Percentiles rank a stretch among this genome's conserved stretches.
These are phyloP conservation scores for Lipomyces yarrowii DNA, from an alignment of 1,139 yeast species.

Conservation along the genomic window DNA sequence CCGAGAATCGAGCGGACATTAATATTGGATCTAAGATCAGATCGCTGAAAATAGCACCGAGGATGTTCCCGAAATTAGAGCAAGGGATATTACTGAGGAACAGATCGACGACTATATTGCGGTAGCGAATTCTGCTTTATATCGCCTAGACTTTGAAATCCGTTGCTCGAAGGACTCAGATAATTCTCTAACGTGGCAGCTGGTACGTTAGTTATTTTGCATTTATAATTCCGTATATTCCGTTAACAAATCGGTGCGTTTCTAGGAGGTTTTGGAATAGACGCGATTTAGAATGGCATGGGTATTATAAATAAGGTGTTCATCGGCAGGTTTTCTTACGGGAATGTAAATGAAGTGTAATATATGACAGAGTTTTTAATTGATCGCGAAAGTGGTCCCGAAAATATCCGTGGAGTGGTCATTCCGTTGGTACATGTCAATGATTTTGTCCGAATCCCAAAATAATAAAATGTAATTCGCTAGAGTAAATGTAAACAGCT, in stretches of 20 bases:
- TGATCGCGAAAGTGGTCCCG: neutral
- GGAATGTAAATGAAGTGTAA: neutral
- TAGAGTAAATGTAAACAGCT: neutral
- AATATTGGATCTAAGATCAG: neutral
- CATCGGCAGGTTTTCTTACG: neutral
- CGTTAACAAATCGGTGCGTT: neutral
- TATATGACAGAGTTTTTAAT: neutral
- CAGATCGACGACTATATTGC: slow-evolving; percentile 18
- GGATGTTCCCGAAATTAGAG: slow-evolving; percentile 2
- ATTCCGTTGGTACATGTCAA: neutral
- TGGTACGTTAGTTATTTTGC: slow-evolving; percentile 14
- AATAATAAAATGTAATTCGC: neutral
- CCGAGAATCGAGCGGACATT: neutral
- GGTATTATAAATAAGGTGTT: neutral
- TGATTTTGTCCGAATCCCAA: neutral
- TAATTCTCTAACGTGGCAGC: slow-evolving; percentile 17
- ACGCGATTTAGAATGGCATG: neutral
- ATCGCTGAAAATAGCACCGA: neutral
- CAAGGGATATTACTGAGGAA: slow-evolving; percentile 22
- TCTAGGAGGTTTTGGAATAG: slow-evolving; percentile 14
- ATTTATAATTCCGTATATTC: neutral
- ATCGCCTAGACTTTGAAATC: slow-evolving; percentile 23
- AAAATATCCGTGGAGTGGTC: neutral
- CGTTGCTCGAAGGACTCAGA: slow-evolving; percentile 11
- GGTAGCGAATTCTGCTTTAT: slow-evolving; percentile 16